Evolutionary conservation across 352 stramenopile species (phyloP).

Genomic region (Globisporangium okanoganense): DNA sequence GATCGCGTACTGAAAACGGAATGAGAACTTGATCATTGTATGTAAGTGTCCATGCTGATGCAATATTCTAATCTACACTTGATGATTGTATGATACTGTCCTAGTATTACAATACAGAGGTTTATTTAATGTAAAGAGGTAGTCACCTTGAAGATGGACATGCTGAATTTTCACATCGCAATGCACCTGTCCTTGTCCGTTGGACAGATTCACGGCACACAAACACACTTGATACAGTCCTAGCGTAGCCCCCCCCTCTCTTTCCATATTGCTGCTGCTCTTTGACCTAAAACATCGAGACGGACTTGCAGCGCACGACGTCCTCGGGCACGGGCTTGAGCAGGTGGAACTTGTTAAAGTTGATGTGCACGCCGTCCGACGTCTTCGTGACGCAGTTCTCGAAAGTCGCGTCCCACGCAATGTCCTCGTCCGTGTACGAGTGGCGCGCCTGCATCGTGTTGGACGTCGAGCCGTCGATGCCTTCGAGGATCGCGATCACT

Average conservation of each 20-base stretch:
- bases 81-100: too few species aligned
- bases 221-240: not conserved
- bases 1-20: too few species aligned
- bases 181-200: too few species aligned
- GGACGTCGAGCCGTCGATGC: conserved; percentile 80
- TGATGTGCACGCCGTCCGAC: conserved; percentile 48
- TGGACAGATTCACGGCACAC: not conserved
- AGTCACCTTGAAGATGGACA: too few species aligned
- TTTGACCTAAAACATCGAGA: conserved; percentile 18
- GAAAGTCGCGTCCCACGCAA: conserved; percentile 79
- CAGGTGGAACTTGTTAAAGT: conserved; percentile 84
- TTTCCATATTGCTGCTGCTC: not conserved
- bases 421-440: conserved; percentile 79
- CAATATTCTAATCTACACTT: too few species aligned
- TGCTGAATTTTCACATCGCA: too few species aligned
- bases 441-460: conserved; percentile 86
- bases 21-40: too few species aligned
- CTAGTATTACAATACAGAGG: too few species aligned
- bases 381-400: conserved; percentile 70
- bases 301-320: conserved; percentile 21
- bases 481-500: conserved; percentile 78
- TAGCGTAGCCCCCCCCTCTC: not conserved
- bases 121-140: too few species aligned
- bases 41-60: too few species aligned
- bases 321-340: conserved; percentile 64